These are phyloP conservation scores for Cryptosporidium viatorum DNA, from an alignment of 169 alveolate species.

Conservation along the genomic window DNA sequence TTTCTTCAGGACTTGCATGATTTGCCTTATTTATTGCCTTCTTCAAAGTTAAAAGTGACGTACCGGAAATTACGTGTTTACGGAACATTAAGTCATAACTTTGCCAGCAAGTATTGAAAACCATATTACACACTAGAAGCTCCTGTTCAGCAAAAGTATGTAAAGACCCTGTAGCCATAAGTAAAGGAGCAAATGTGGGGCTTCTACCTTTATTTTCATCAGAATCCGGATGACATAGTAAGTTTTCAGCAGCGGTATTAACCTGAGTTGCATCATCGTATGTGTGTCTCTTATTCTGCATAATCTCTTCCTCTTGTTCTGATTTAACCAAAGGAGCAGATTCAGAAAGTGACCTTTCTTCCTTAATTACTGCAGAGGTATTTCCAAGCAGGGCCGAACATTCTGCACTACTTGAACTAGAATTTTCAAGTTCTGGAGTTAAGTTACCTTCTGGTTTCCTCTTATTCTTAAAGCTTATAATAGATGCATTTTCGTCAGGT, in stretches of 20 bases:
- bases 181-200: constrained; percentile 74
- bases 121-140: constrained; percentile 71
- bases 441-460: background rate
- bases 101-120: constrained; percentile 74
- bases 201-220: constrained; percentile 70
- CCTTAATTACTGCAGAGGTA: background rate
- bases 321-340: constrained; percentile 42
- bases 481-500: constrained; percentile 39
- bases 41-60: constrained; percentile 59
- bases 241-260: background rate
- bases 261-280: constrained; percentile 53
- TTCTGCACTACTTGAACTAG: background rate
- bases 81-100: constrained; percentile 73
- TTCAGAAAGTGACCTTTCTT: constrained; percentile 57
- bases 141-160: constrained; percentile 75
- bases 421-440: background rate
- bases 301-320: constrained; percentile 38
- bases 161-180: constrained; percentile 74
- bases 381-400: constrained; percentile 5
- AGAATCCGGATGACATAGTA: background rate
- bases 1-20: constrained; percentile 70
- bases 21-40: constrained; percentile 73
- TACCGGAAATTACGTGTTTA: constrained; percentile 62
- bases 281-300: constrained; percentile 52
- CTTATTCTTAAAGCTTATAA: constrained; percentile 45